Evolutionary conservation across 768 basidiomycete genomes (phyloP).

Genomic region (Paxillus rubicundulus): DNA sequence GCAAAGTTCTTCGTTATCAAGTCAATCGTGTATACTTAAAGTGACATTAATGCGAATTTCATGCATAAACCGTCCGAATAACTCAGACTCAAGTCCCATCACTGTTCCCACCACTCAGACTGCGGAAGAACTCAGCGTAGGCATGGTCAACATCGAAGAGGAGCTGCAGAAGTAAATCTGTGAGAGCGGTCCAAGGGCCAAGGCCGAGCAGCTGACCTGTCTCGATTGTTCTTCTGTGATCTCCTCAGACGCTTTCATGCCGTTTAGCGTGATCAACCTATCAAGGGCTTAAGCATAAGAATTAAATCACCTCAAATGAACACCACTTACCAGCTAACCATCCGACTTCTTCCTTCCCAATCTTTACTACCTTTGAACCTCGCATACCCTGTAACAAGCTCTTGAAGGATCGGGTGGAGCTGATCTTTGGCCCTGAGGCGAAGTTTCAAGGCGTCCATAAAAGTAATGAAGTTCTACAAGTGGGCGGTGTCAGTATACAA

Average conservation of each 20-base stretch:
- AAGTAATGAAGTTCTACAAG: conserved; percentile 91
- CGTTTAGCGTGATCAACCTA: conserved; percentile 95
- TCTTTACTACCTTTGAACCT: conserved; percentile 93
- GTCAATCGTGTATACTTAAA: too few relatives aligned
- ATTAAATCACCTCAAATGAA: background rate
- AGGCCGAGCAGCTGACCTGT: conserved; percentile 51
- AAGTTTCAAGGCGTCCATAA: conserved; percentile 96
- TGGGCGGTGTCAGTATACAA: background rate
- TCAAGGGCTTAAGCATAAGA: background rate
- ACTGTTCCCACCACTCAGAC: conserved; percentile 48
- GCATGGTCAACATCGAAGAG: conserved; percentile 97
- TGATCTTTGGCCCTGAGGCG: conserved; percentile 96
- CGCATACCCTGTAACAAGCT: conserved; percentile 92
- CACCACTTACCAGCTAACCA: conserved; percentile 80
- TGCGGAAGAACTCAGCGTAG: conserved; percentile 89
- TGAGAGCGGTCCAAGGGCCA: background rate
- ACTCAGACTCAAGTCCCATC: conserved; percentile 17
- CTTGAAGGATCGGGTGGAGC: conserved; percentile 90
- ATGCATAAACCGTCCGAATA: too few relatives aligned
- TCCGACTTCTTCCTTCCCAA: conserved; percentile 89
- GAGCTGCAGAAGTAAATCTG: conserved; percentile 45
- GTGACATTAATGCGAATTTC: too few relatives aligned
- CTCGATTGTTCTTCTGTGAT: conserved; percentile 93
- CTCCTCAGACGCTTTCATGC: conserved; percentile 96
- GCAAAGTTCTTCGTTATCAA: too few relatives aligned